Percentiles rank a stretch among this genome's conserved stretches.
phyloP scores from a whole-genome alignment of 306 rosid species.

The Rubus parviflorus region DNA sequence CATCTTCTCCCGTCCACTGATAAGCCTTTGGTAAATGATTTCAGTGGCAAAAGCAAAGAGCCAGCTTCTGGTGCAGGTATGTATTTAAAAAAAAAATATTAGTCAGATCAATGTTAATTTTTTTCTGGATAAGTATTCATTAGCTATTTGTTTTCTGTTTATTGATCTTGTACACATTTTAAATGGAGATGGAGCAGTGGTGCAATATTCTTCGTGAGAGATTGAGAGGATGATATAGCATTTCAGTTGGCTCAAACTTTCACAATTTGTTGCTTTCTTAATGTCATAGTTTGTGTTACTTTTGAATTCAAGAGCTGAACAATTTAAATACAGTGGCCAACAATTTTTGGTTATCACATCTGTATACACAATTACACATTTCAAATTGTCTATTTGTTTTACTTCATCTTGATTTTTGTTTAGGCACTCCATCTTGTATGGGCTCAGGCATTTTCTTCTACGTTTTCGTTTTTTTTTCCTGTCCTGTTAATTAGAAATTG shows the following conservation, averaged over 20 bases:
- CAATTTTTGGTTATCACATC: not conserved
- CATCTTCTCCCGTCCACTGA: constrained; percentile 66
- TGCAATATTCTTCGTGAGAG: not conserved
- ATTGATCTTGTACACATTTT: not conserved
- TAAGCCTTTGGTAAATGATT: constrained; percentile 40
- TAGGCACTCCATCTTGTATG: not conserved
- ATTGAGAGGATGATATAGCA: not conserved
- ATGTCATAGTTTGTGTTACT: not conserved
- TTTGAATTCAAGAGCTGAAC: not conserved
- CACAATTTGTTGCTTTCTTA: not conserved
- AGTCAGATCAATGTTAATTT: not conserved
- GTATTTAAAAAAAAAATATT: not conserved
- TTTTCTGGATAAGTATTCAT: not conserved
- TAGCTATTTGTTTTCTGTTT: not conserved
- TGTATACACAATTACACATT: not conserved
- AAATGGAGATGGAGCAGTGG: not conserved
- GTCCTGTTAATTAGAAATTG: not conserved
- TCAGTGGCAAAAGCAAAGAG: constrained; percentile 43
- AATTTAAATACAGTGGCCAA: not conserved
- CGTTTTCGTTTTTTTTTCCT: not conserved
- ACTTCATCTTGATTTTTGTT: constrained; percentile 4
- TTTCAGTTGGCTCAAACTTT: not conserved
- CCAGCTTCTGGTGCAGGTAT: constrained; percentile 65
- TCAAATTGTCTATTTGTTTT: constrained; percentile 1
- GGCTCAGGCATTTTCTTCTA: constrained; percentile 23